A percentile compares a stretch with the other conserved stretches of the same genome.
phyloP scores from a whole-genome alignment of 495 filamentous ascomycete genomes.

The Peziza echinospora region DNA sequence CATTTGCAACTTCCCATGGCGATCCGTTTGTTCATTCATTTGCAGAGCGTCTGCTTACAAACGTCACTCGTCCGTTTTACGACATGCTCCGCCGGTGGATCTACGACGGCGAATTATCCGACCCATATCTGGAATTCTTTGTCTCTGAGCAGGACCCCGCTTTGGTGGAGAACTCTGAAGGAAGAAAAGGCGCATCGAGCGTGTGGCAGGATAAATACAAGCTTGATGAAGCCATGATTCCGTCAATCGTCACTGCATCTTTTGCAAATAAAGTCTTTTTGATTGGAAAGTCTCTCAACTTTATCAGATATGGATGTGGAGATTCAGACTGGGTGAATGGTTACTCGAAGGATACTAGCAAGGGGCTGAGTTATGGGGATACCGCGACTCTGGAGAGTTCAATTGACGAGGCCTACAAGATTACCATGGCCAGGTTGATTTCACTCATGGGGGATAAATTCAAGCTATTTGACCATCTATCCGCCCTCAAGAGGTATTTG shows the following conservation, averaged over 20 bases:
- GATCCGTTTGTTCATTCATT: constrained; percentile 87
- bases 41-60: constrained; percentile 75
- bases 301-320: constrained; percentile 84
- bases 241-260: constrained; percentile 72
- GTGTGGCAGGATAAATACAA: constrained; percentile 98
- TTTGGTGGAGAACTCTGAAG: constrained; percentile 25
- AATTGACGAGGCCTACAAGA: constrained; percentile 93
- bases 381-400: constrained; percentile 75
- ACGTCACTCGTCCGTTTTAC: constrained; percentile 91
- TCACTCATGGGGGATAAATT: constrained; percentile 85
- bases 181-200: constrained; percentile 53
- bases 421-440: constrained; percentile 90
- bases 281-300: constrained; percentile 95
- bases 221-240: constrained; percentile 64
- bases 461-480: constrained; percentile 76
- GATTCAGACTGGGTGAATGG: constrained; percentile 90
- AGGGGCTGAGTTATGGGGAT: constrained; percentile 82
- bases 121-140: constrained; percentile 92
- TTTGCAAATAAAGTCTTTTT: constrained; percentile 91
- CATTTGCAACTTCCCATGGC: constrained; percentile 78
- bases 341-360: constrained; percentile 85
- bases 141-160: constrained; percentile 39
- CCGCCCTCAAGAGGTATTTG: constrained; percentile 83
- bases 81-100: constrained; percentile 94
- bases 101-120: constrained; percentile 90